Percentiles rank a stretch among this genome's conserved stretches.
phyloP scores from a whole-genome alignment of 2,329 filamentous ascomycete species.

The Beauveria bassiana region DNA sequence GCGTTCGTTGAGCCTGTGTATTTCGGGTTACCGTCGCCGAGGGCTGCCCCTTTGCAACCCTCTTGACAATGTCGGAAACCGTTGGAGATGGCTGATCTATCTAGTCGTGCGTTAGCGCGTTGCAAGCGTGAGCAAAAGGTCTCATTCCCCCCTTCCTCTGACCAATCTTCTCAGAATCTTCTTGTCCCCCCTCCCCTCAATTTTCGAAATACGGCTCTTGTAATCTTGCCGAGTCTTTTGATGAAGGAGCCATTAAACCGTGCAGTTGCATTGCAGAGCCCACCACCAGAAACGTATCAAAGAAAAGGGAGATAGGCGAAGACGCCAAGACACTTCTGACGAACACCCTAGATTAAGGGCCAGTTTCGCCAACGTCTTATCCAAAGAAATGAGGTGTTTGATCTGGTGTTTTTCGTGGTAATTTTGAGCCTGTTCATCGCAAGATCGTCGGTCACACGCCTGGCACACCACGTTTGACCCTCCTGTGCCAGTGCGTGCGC shows the following conservation, averaged over 20 bases:
- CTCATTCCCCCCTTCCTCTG: slow-evolving; percentile 1
- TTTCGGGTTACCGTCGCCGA: not conserved
- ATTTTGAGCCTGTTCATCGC: not conserved
- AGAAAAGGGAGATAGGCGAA: not conserved
- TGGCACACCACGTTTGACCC: not conserved
- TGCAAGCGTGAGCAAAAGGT: not conserved
- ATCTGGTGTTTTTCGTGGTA: not conserved
- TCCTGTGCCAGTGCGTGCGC: not conserved
- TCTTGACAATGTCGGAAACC: not conserved
- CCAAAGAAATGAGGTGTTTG: not conserved
- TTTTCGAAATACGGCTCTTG: not conserved
- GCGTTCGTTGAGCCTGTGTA: not conserved
- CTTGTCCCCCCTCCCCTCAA: not conserved
- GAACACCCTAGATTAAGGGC: too few species aligned
- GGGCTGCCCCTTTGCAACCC: not conserved
- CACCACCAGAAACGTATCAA: not conserved
- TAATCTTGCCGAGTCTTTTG: not conserved
- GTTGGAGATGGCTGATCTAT: not conserved
- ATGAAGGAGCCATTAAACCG: not conserved
- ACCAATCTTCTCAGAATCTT: not conserved
- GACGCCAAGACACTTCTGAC: not conserved
- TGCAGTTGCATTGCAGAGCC: not conserved
- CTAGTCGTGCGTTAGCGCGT: not conserved
- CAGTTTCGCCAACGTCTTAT: too few species aligned
- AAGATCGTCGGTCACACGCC: not conserved